A percentile compares a stretch with the other conserved stretches of the same genome.
These are phyloP conservation scores for Colletotrichum brevisporum DNA, from an alignment of 2,329 filamentous ascomycete genomes.

Conservation along the genomic window DNA sequence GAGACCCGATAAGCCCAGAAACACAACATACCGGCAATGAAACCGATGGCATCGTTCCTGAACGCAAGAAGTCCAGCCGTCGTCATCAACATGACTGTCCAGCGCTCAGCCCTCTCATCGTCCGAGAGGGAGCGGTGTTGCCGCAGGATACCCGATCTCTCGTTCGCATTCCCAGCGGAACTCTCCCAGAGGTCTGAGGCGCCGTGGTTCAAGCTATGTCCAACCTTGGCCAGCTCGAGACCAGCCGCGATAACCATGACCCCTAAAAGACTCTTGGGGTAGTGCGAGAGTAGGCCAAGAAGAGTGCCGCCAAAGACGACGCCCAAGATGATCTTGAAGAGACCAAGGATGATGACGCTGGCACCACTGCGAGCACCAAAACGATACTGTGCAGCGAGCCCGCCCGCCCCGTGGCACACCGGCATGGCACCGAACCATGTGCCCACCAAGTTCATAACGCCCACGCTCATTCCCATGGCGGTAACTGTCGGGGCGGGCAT, in stretches of 20 bases:
- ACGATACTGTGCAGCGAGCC: conserved; percentile 89
- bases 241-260: conserved; percentile 93
- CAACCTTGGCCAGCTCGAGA: conserved; percentile 88
- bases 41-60: conserved; percentile 90
- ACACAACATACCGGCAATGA: conserved; percentile 84
- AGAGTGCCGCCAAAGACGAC: conserved; percentile 81
- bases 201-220: conserved; percentile 84
- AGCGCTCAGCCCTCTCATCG: conserved; percentile 79
- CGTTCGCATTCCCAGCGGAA: conserved; percentile 58
- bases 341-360: conserved; percentile 83
- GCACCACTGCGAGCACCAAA: conserved; percentile 93
- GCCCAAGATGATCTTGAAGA: conserved; percentile 82
- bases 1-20: conserved; percentile 75
- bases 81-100: conserved; percentile 92
- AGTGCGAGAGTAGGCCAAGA: conserved; percentile 77
- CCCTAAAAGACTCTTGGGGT: conserved; percentile 83
- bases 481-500: conserved; percentile 79
- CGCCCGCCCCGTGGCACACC: conserved; percentile 92
- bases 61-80: conserved; percentile 87
- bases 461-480: conserved; percentile 84
- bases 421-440: conserved; percentile 98
- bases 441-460: conserved; percentile 84
- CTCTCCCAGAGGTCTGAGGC: conserved; percentile 72
- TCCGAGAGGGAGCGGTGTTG: conserved; percentile 70
- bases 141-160: conserved; percentile 51